Conservation (phyloP, 768 basidiomycete genomes). For the Auricularia sp. region DNA sequence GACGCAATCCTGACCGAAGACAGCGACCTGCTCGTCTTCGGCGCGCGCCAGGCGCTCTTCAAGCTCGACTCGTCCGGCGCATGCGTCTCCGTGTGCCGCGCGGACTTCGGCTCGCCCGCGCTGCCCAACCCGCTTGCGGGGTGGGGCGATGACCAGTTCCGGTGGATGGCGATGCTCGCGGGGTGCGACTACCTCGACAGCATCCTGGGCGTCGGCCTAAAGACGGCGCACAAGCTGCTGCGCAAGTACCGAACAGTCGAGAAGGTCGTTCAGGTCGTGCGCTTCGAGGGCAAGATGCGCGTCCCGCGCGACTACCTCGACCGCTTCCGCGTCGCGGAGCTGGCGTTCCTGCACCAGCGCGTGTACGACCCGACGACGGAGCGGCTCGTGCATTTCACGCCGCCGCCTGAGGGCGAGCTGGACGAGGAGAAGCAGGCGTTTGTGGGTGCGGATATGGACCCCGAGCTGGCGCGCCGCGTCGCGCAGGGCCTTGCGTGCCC, state of each 20-base stretch:
- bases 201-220: constrained; percentile 84
- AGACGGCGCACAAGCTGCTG: constrained; percentile 79
- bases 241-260: constrained; percentile 80
- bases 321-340: constrained; percentile 73
- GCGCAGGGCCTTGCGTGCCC: constrained; percentile 67
- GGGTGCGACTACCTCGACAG: constrained; percentile 91
- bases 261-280: constrained; percentile 64
- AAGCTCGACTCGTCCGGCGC: constrained; percentile 71
- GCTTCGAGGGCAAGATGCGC: constrained; percentile 71
- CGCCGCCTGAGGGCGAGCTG: constrained; percentile 40
- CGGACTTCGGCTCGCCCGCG: constrained; percentile 49
- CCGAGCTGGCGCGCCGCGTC: constrained; percentile 50
- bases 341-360: constrained; percentile 85
- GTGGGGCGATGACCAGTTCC: constrained; percentile 85
- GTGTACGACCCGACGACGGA: constrained; percentile 71
- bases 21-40: constrained; percentile 94
- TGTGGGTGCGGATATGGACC: constrained; percentile 61
- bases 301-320: constrained; percentile 71
- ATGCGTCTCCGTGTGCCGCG: constrained; percentile 55
- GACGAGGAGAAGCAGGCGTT: constrained; percentile 55
- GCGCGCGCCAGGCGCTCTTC: constrained; percentile 87
- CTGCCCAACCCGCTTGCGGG: constrained; percentile 62
- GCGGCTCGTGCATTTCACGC: constrained; percentile 60
- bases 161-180: constrained; percentile 86
- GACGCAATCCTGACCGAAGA: constrained; percentile 96